Percentiles rank a stretch among this genome's conserved stretches.
These are phyloP conservation scores for Hebeloma cylindrosporum DNA, from an alignment of 768 basidiomycete species.

Conservation along the genomic window DNA sequence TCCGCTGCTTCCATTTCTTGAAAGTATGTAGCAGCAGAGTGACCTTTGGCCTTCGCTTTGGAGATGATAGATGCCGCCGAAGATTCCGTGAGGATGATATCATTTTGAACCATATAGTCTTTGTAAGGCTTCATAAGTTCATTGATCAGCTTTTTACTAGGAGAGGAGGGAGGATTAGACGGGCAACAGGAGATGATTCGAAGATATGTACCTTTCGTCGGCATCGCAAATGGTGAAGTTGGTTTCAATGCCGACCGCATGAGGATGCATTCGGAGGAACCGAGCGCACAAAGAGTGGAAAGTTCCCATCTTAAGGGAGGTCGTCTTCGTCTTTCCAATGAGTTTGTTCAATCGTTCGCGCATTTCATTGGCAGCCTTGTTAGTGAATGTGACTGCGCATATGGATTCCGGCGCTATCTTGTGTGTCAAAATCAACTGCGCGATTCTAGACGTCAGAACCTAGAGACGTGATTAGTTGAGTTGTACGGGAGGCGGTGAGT, in stretches of 20 bases:
- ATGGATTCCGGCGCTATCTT: conserved; percentile 54
- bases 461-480: conserved; percentile 20
- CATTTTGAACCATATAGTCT: conserved; percentile 42
- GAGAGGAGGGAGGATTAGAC: not conserved
- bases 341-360: conserved; percentile 62
- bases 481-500: not conserved
- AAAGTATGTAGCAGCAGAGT: conserved; percentile 49
- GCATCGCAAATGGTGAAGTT: conserved; percentile 86
- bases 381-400: conserved; percentile 85
- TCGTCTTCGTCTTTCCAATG: conserved; percentile 59
- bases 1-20: conserved; percentile 22
- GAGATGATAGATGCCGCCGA: conserved; percentile 65
- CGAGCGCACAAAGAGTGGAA: conserved; percentile 76
- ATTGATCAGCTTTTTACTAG: conserved; percentile 67
- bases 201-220: conserved; percentile 62
- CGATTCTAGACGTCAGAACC: conserved; percentile 70
- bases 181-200: not conserved
- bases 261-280: conserved; percentile 67
- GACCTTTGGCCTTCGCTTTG: conserved; percentile 69
- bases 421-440: conserved; percentile 58
- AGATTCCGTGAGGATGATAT: conserved; percentile 55
- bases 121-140: conserved; percentile 58
- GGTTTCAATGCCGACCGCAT: conserved; percentile 53
- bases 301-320: conserved; percentile 66
- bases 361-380: conserved; percentile 91